Base-by-base conservation (phyloP, 352 stramenopile species). In the Phytophthora sp. region DNA sequence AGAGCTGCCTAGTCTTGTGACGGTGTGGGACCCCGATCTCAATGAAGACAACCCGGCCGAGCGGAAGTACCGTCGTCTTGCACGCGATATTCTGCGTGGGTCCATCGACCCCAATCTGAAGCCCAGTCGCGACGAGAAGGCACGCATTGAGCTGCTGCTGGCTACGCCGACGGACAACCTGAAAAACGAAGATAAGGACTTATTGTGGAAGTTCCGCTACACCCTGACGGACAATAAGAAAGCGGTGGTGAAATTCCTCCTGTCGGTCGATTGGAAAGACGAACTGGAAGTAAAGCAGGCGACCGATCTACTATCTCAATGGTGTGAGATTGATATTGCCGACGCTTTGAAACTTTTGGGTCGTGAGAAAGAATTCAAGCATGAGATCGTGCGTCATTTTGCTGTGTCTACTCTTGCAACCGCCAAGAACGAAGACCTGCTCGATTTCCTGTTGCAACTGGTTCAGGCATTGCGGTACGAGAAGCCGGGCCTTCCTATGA, bases 211-310 rank as follows among this genome's bases (percentile, higher is more conserved):
- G 58, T 99, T 99, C 74, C 82, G 97, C 26, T 99, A 98, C 80
- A 98, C 90, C 58, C 62, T 99, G 13, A 97, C 95, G 0, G 93
- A 98, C 63, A 96, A 97, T 76, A 92, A 92, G 55, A 96, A 98
- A 58, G 97, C 97, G 0, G 82, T 99, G 11, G 96, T 98, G 20
- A 99, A 99, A 66, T 99, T 99, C 72, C 69, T 99, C 4, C 74
- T 99, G 5, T 97, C 92, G 9, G 97, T 99, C 6, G 96, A 99
- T 79, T 99, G 97, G 97, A 97, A 96, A 48, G 93, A 98, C 30
- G 96, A 99, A 68, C 89, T 88, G 17, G 97, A 99, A 72, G 96
- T 99, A 20, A 96, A 97, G 23, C 97, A 99, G 81, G 82, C 83
- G 3, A 91, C 81, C 0, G 85, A 95, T 59, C 38, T 96, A 48